A percentile compares a stretch with the other conserved stretches of the same genome.
phyloP scores from a whole-genome alignment of 495 filamentous ascomycete species.

The Penicillium dipodomyicola region DNA sequence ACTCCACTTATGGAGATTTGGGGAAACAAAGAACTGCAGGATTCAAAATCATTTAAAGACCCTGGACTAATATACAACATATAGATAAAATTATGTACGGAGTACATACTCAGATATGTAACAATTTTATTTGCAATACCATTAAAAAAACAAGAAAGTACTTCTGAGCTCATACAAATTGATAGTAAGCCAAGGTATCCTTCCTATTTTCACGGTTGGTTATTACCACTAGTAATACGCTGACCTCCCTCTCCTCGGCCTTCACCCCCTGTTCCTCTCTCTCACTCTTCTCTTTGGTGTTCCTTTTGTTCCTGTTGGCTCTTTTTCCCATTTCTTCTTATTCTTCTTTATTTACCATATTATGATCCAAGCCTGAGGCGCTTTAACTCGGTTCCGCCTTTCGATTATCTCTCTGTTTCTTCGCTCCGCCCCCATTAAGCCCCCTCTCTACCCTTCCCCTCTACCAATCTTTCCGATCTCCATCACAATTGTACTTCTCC shows the following conservation, averaged over 20 bases:
- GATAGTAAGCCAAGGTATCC: not conserved
- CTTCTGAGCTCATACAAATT: not conserved
- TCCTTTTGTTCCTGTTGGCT: slow-evolving; percentile 7
- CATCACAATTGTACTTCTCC: slow-evolving; percentile 21
- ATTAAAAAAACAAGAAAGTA: not conserved
- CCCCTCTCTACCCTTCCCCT: slow-evolving; percentile 18
- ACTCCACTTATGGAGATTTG: not conserved
- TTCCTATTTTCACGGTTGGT: not conserved
- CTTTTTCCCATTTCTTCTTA: not conserved
- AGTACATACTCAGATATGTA: not conserved
- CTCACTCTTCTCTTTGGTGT: not conserved
- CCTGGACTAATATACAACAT: no score
- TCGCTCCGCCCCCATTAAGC: slow-evolving; percentile 10
- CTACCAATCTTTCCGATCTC: slow-evolving; percentile 3
- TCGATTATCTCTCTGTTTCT: slow-evolving; percentile 2
- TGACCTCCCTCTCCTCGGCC: slow-evolving; percentile 7
- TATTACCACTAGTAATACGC: slow-evolving; percentile 19
- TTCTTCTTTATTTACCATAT: slow-evolving; percentile 4
- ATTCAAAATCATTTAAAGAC: not conserved
- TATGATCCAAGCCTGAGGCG: slow-evolving; percentile 14
- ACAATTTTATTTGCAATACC: not conserved
- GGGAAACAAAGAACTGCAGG: slow-evolving; percentile 2
- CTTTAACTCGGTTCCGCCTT: slow-evolving; percentile 5
- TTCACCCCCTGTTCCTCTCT: slow-evolving; percentile 13
- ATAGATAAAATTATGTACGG: not conserved